Base-by-base conservation (phyloP, 202 grass and related monocot species). In the Panicum virgatum region DNA sequence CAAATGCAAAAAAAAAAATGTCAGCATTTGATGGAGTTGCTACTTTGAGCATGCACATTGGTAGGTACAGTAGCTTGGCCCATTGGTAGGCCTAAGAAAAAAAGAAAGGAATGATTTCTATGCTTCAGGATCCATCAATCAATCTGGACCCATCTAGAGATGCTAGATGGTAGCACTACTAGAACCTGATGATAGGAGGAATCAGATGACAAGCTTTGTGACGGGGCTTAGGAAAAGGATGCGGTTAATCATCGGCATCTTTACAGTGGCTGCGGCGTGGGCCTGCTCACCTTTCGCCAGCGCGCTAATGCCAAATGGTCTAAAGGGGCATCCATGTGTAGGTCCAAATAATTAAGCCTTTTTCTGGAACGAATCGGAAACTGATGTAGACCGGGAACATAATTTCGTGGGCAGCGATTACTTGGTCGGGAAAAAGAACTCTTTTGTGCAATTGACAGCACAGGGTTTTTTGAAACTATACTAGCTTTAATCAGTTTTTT, bases 321-420 rank as follows among this genome's bases (percentile, higher is more conserved):
- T 14, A 73, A 58, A 83, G 57, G 57, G 29, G 7, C 63, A 80
- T 69, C 64, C 40, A 46, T 77, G 63, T n/a, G 71, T 85, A 58
- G 87, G 77, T 64, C 82, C 77, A 22, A 56, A 11, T 68, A 57
- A 57, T 76, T 72, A 66, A 66, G 14, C 11, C 5, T 22, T 44
- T 34, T 50, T 12, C 23, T 54, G n/a, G 14, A 68, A 34, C 60
- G 84, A 43, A 84, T 44, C 32, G 10, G 58, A 60, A 36, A 32
- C 69, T 80, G 76, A 74, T 50, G 57, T 39, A 36, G 86, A 78
- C 66, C 5, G 20, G 38, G 78, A 69, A 82, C 75, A 42, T 62
- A 53, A 66, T 15, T 43, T 45, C 36, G 43, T 61, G 42, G 60
- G 8, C 52, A 14, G 2, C 4, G 57, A 54, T 71, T 76, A 64